Conservation (phyloP, 2,329 filamentous ascomycete genomes). For the Colletotrichum agaves region DNA sequence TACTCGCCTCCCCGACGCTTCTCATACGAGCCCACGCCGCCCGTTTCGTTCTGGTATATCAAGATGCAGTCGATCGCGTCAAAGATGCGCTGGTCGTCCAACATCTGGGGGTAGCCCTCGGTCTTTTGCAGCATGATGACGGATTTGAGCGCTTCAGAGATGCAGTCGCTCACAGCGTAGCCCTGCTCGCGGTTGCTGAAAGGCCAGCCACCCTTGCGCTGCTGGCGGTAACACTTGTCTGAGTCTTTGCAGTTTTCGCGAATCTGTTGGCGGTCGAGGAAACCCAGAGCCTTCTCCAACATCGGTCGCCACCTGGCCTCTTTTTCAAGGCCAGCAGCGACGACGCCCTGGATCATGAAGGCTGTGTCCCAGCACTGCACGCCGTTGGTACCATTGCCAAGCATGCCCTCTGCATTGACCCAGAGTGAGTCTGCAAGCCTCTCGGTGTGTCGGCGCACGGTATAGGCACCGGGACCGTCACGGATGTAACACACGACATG, state of each 20-base stretch:
- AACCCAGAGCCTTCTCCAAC: constrained; percentile 83
- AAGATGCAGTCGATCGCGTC: constrained; percentile 92
- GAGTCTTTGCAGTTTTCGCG: constrained; percentile 83
- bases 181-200: constrained; percentile 95
- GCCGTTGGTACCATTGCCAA: constrained; percentile 97
- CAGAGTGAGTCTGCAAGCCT: constrained; percentile 88
- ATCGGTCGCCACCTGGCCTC: constrained; percentile 84
- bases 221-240: constrained; percentile 86
- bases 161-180: constrained; percentile 95
- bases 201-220: constrained; percentile 92
- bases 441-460: constrained; percentile 81
- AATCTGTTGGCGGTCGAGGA: constrained; percentile 92
- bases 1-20: constrained; percentile 79
- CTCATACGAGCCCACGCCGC: constrained; percentile 93
- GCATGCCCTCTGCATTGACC: constrained; percentile 92
- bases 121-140: constrained; percentile 86
- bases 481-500: constrained; percentile 85
- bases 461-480: constrained; percentile 79
- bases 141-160: constrained; percentile 88
- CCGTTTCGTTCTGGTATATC: constrained; percentile 88
- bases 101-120: constrained; percentile 76
- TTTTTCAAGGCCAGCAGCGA: constrained; percentile 81
- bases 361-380: constrained; percentile 97
- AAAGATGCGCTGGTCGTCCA: constrained; percentile 82
- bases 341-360: constrained; percentile 85